Evolutionary conservation across 2,329 filamentous ascomycete species (phyloP), one percentile per base, ranked within the genome.

Genomic region (Exophiala sp.): DNA sequence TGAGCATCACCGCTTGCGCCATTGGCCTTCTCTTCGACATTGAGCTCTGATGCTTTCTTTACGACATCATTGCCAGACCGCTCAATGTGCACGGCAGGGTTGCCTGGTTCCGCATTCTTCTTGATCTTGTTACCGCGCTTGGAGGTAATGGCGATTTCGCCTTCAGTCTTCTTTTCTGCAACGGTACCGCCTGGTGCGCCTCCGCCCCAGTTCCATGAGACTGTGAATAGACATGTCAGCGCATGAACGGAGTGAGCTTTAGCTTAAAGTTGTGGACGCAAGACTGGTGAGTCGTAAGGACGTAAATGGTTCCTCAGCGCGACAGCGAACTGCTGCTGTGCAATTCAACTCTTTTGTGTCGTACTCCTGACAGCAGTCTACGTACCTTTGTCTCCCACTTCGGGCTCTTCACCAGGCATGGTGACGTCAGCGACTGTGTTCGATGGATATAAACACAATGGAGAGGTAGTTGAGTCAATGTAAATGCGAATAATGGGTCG

Each of bases 21-120:
- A 9, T 61, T 50, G 33, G 63, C 69, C 56, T 75, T 74, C 62
- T 78, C 65, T 52, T 84, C 80, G 33, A 85, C 72, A 2, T 78
- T 75, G 24, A 86, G 71, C 69, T 86, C 83, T 40, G 75, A 79
- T 10, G 82, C 80, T 58, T 75, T 76, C 72, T 86, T 85, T 48
- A 85, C 82, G 16, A 85, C 82, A 66, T 86, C 83, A 62, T 86
- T 84, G 44, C 83, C 83, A 11, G 75, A 72, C 42, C 82, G 75
- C 62, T 75, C 74, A 62, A 86, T 70, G 59, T 79, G 78, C 5
- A 86, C 79, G 32, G 83, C 84, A 2, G 82, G 83, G 59, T 86
- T 82, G 16, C 76, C 75, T 24, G 78, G 76, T 21, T 80, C 76
- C 47, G 81, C 83, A 36, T 81, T 83, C 71, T 82, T 84, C 70